Evolutionary conservation across 257 asterid species (phyloP).

Genomic region (Solanum corneliomulleri): DNA sequence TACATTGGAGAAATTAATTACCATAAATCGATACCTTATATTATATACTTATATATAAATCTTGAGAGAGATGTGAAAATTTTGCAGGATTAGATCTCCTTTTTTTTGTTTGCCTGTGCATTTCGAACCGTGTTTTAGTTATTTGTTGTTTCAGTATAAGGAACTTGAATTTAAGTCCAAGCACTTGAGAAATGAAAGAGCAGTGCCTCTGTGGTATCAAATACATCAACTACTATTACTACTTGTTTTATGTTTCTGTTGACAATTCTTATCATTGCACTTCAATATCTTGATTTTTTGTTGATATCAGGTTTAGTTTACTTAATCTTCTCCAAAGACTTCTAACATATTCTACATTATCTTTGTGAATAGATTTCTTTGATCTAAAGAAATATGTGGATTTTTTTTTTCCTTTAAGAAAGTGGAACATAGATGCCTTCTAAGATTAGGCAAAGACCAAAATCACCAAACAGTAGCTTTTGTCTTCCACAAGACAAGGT

Average conservation of each 20-base stretch:
- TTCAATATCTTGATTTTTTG: background rate
- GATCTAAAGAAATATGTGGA: constrained; percentile 16
- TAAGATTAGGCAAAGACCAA: constrained; percentile 35
- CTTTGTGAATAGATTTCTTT: constrained; percentile 2
- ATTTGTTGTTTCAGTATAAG: background rate
- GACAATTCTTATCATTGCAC: background rate
- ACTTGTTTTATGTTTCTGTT: background rate
- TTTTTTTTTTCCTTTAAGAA: background rate
- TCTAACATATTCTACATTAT: background rate
- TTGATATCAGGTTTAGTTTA: background rate
- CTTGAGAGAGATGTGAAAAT: constrained; percentile 35
- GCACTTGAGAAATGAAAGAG: background rate
- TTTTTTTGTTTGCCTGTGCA: background rate
- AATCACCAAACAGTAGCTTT: constrained; percentile 16
- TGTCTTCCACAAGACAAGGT: constrained; percentile 21
- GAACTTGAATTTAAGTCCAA: background rate
- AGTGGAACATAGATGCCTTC: constrained; percentile 15
- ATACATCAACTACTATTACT: background rate
- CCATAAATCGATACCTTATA: constrained; percentile 9
- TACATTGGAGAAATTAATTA: constrained; percentile 1
- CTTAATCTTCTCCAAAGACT: background rate
- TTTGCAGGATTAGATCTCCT: constrained; percentile 53
- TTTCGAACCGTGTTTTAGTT: background rate
- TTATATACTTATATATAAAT: constrained; percentile 15
- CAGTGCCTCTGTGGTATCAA: background rate